Percentiles rank a stretch among this genome's conserved stretches.
These are phyloP conservation scores for Lecanicillium sp. DNA, from an alignment of 2,329 filamentous ascomycete genomes.

Conservation along the genomic window DNA sequence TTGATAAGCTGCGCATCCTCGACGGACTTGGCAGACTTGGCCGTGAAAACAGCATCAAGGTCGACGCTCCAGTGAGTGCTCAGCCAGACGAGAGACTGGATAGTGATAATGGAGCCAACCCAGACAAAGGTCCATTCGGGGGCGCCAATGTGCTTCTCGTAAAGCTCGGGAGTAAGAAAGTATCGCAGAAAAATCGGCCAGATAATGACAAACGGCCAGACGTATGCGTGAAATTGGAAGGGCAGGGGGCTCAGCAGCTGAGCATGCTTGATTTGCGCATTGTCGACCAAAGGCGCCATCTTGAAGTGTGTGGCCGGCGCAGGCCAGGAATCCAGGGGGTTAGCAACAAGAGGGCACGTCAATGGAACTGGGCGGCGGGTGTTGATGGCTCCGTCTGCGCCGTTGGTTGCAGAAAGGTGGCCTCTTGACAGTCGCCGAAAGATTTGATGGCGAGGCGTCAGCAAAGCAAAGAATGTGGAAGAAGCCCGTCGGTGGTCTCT, in stretches of 20 bases:
- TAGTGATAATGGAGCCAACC: constrained; percentile 78
- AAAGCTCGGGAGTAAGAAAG: constrained; percentile 76
- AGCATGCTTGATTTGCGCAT: constrained; percentile 79
- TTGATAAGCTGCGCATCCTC: constrained; percentile 81
- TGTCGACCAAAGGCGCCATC: constrained; percentile 84
- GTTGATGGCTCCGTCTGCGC: not conserved
- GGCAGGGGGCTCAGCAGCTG: constrained; percentile 84
- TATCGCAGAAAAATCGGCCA: constrained; percentile 90
- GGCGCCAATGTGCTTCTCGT: constrained; percentile 86
- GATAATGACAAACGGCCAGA: constrained; percentile 86
- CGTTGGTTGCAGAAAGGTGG: not conserved
- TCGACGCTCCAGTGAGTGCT: constrained; percentile 98
- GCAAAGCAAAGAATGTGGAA: constrained; percentile 8
- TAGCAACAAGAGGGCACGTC: not conserved
- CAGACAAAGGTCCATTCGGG: constrained; percentile 98
- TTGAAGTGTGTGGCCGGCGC: constrained; percentile 1
- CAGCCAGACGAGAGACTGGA: constrained; percentile 86
- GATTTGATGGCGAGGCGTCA: constrained; percentile 6
- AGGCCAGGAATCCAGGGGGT: constrained; percentile 3
- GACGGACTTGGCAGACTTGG: constrained; percentile 62
- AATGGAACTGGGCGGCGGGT: not conserved
- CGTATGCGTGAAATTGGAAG: constrained; percentile 73
- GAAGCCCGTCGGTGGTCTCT: constrained; percentile 4
- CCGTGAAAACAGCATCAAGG: constrained; percentile 74
- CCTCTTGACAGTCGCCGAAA: not conserved